phyloP scores from a whole-genome alignment of 2,329 filamentous ascomycete species.

The Chaetomium sp. region DNA sequence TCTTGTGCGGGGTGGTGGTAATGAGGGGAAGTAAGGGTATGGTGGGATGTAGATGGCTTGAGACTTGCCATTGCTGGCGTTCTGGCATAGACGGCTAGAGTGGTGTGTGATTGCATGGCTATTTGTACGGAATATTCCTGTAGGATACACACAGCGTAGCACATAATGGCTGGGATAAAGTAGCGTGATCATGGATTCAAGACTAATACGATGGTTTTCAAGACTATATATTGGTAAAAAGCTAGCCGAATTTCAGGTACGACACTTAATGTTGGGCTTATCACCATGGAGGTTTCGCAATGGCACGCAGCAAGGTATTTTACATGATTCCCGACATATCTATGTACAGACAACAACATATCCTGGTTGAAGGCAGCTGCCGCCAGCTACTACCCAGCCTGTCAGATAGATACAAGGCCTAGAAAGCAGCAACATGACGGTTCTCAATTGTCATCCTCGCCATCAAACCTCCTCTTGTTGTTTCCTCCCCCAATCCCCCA shows the following conservation, averaged over 20 bases:
- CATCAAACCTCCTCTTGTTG: neutral
- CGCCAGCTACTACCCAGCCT: neutral
- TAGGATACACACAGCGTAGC: neutral
- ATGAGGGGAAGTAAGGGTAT: neutral
- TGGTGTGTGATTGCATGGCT: neutral
- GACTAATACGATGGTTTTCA: neutral
- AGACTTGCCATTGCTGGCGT: neutral
- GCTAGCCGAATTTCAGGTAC: neutral
- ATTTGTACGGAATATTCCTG: slow-evolving; percentile 10
- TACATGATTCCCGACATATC: neutral
- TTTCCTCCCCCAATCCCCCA: neutral
- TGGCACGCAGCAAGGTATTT: no score
- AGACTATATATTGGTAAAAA: neutral
- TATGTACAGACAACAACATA: neutral
- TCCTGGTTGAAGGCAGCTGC: neutral
- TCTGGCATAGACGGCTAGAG: neutral
- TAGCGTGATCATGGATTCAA: neutral
- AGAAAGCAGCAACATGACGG: neutral
- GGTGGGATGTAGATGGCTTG: neutral
- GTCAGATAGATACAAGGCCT: neutral
- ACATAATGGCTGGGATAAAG: neutral
- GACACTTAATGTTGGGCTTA: neutral
- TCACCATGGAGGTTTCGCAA: neutral
- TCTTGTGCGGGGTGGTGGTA: neutral
- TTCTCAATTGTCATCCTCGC: neutral